A percentile compares a stretch with the other conserved stretches of the same genome.
Conservation (phyloP, 192 early-diverging fungal species). For the Coemansia sp. region DNA sequence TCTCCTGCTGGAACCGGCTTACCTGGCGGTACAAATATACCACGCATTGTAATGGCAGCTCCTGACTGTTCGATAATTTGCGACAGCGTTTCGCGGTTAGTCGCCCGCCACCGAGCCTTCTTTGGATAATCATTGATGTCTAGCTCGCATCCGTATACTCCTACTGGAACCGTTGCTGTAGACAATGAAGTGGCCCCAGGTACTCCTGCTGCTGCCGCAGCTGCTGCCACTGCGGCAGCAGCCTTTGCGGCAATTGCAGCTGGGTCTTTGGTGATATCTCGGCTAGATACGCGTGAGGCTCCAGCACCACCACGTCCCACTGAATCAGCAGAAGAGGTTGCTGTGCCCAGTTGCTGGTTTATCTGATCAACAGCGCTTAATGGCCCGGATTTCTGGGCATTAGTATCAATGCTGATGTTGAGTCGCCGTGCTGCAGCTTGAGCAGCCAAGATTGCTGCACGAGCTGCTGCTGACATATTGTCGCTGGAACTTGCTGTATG, state of each 20-base stretch:
- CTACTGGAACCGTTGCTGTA: conserved; percentile 15
- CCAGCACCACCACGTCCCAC: neutral
- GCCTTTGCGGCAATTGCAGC: neutral
- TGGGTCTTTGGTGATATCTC: neutral
- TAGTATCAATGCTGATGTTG: conserved; percentile 16
- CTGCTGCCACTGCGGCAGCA: neutral
- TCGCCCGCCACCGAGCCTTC: conserved; percentile 93
- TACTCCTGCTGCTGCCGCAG: conserved; percentile 4
- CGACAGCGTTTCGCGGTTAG: conserved; percentile 91
- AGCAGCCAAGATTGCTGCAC: conserved; percentile 39
- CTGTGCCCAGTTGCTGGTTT: conserved; percentile 40
- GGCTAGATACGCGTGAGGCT: neutral
- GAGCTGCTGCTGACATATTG: conserved; percentile 33
- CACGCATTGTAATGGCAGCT: conserved; percentile 93
- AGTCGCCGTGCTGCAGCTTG: conserved; percentile 43
- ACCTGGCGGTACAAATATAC: conserved; percentile 83
- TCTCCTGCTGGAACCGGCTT: conserved; percentile 74
- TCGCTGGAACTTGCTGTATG: conserved; percentile 3
- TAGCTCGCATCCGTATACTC: conserved; percentile 64
- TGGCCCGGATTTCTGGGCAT: neutral
- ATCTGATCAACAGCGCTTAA: conserved; percentile 49
- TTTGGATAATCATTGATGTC: conserved; percentile 98
- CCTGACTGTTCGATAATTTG: conserved; percentile 91
- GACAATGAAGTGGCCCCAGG: no score
- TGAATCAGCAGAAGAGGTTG: neutral